A percentile compares a stretch with the other conserved stretches of the same genome.
Conservation (phyloP, 345 rosid species). For the Lepidium sativum region DNA sequence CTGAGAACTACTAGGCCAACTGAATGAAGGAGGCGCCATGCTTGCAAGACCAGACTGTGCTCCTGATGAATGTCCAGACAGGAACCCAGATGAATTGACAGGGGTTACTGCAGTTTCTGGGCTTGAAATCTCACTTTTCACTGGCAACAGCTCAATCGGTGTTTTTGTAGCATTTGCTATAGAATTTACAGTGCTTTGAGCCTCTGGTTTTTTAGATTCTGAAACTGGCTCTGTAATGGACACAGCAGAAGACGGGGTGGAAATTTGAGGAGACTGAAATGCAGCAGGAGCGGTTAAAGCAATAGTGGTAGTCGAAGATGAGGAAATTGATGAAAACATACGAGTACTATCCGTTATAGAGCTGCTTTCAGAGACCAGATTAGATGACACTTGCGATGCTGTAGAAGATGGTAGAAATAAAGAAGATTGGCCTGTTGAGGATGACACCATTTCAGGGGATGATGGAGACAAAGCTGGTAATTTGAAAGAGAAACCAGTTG, state of each 20-base stretch:
- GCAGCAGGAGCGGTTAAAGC: conserved; percentile 30
- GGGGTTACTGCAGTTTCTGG: conserved; percentile 35
- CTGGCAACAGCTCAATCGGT: conserved; percentile 25
- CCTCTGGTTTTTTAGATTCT: conserved; percentile 33
- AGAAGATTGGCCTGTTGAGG: conserved; percentile 24
- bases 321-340: conserved; percentile 23
- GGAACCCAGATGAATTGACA: conserved; percentile 26
- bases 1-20: conserved; percentile 34
- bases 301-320: conserved; percentile 19
- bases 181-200: conserved; percentile 30
- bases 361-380: conserved; percentile 18
- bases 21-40: conserved; percentile 30
- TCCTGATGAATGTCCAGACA: conserved; percentile 33
- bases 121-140: conserved; percentile 31
- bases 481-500: conserved; percentile 21
- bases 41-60: conserved; percentile 29
- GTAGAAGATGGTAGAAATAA: conserved; percentile 27
- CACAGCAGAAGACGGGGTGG: conserved; percentile 12
- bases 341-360: conserved; percentile 29
- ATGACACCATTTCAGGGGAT: conserved; percentile 28
- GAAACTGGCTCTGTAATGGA: conserved; percentile 24
- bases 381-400: conserved; percentile 30
- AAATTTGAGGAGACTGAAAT: conserved; percentile 29
- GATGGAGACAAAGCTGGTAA: conserved; percentile 33
- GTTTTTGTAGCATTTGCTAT: conserved; percentile 22